A percentile compares a stretch with the other conserved stretches of the same genome.
Evolutionary conservation across 805 yeast genomes (phyloP).

Genomic region (Vanderwaltozyma verrucispora): DNA sequence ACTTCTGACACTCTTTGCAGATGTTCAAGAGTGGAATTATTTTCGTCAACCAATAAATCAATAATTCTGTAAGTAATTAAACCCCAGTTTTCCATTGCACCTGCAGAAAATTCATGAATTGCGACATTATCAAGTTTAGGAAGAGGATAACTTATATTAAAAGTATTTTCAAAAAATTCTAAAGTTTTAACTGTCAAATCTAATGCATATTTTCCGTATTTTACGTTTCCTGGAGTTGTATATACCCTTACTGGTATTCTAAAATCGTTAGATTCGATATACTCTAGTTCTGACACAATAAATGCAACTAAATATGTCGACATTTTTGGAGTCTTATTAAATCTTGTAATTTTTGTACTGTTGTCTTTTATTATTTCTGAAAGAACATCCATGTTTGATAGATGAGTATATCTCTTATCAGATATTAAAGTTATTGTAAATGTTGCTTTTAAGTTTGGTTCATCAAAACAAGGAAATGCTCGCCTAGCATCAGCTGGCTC

Average conservation of each 20-base stretch:
- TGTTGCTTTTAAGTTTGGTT: constrained; percentile 71
- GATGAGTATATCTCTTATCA: constrained; percentile 42
- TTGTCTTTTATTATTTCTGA: constrained; percentile 33
- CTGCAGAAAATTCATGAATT: constrained; percentile 73
- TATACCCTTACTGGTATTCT: constrained; percentile 71
- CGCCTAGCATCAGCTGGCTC: constrained; percentile 81
- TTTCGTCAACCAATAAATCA: constrained; percentile 62
- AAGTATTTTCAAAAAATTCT: constrained; percentile 59
- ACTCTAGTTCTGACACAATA: constrained; percentile 69
- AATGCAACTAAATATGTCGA: constrained; percentile 81
- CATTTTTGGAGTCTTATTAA: constrained; percentile 73
- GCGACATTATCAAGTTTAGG: constrained; percentile 79
- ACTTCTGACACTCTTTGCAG: constrained; percentile 75
- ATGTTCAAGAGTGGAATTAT: constrained; percentile 50
- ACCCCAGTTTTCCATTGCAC: constrained; percentile 88
- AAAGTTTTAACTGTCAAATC: constrained; percentile 66
- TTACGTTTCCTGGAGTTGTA: constrained; percentile 66
- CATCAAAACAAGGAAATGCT: constrained; percentile 82
- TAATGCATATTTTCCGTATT: constrained; percentile 62
- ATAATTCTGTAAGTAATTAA: constrained; percentile 70
- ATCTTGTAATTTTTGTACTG: constrained; percentile 43
- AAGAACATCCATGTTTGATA: constrained; percentile 61
- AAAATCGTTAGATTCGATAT: constrained; percentile 55
- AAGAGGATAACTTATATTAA: constrained; percentile 65
- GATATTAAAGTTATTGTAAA: constrained; percentile 57